Evolutionary conservation across 306 rosid genomes (phyloP).

Genomic region (Morella rubra): DNA sequence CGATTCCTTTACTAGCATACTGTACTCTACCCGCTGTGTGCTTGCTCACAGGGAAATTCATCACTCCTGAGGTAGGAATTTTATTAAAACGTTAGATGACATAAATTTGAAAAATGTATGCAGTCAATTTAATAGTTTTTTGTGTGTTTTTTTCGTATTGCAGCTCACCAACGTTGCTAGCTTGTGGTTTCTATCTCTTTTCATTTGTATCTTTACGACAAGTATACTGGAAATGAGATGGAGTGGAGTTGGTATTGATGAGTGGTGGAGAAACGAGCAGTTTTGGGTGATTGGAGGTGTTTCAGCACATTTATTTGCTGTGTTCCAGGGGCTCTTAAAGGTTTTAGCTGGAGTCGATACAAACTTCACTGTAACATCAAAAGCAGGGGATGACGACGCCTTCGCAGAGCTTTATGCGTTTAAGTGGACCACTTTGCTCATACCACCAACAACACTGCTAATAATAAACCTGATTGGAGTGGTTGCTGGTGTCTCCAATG

Average conservation of each 20-base stretch:
- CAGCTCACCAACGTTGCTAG: slow-evolving; percentile 56
- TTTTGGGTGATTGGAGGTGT: slow-evolving; percentile 79
- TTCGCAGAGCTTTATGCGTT: slow-evolving; percentile 36
- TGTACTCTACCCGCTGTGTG: slow-evolving; percentile 73
- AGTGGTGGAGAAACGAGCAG: slow-evolving; percentile 87
- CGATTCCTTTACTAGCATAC: slow-evolving; percentile 66
- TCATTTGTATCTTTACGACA: slow-evolving; percentile 58
- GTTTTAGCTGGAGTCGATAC: slow-evolving; percentile 58
- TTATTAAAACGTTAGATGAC: background rate
- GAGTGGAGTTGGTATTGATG: slow-evolving; percentile 65
- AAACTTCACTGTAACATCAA: slow-evolving; percentile 51
- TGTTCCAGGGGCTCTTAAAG: slow-evolving; percentile 59
- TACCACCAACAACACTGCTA: slow-evolving; percentile 72
- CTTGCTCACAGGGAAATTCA: slow-evolving; percentile 68
- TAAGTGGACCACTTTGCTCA: slow-evolving; percentile 61
- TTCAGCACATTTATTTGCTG: slow-evolving; percentile 59
- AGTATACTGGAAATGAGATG: slow-evolving; percentile 69
- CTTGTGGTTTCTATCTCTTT: slow-evolving; percentile 69
- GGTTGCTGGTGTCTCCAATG: slow-evolving; percentile 63
- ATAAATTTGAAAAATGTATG: background rate
- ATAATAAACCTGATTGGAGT: slow-evolving; percentile 58
- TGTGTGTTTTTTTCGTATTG: slow-evolving; percentile 18
- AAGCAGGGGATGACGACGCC: slow-evolving; percentile 28
- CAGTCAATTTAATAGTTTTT: background rate
- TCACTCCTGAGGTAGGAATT: slow-evolving; percentile 60